Evolutionary conservation across 345 rosid species (phyloP).

Genomic region (Lepidium aucheri): DNA sequence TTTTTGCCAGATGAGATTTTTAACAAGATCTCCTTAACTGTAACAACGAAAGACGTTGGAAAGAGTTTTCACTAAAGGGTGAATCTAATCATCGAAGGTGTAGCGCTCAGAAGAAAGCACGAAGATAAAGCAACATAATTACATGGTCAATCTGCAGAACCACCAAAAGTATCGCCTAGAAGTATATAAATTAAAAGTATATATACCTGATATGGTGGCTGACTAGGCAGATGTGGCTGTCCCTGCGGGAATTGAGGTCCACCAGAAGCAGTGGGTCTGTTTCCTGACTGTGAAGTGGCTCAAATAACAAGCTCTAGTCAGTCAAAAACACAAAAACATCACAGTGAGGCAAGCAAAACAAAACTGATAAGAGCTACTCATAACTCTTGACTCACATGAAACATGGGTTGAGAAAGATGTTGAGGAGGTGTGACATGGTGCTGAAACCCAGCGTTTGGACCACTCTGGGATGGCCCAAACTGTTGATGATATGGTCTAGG

Average conservation of each 20-base stretch:
- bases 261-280: conserved; percentile 43
- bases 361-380: neutral
- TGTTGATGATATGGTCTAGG: conserved; percentile 65
- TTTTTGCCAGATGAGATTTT: neutral
- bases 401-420: conserved; percentile 61
- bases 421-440: conserved; percentile 65
- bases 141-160: neutral
- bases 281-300: conserved; percentile 42
- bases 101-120: neutral
- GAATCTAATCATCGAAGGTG: neutral
- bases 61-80: neutral
- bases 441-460: conserved; percentile 59
- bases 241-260: conserved; percentile 62
- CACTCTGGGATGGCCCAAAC: conserved; percentile 50
- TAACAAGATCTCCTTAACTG: neutral
- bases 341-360: neutral
- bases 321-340: neutral
- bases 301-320: conserved; percentile 13
- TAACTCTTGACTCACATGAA: conserved; percentile 54
- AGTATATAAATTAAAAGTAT: neutral
- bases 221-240: conserved; percentile 52
- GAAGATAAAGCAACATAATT: neutral
- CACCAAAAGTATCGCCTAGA: neutral
- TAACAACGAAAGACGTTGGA: neutral
- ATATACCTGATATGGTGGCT: conserved; percentile 61